Percentiles rank a stretch among this genome's conserved stretches.
Conservation (phyloP, 2,329 filamentous ascomycete species). For the Arthroderma sp. region DNA sequence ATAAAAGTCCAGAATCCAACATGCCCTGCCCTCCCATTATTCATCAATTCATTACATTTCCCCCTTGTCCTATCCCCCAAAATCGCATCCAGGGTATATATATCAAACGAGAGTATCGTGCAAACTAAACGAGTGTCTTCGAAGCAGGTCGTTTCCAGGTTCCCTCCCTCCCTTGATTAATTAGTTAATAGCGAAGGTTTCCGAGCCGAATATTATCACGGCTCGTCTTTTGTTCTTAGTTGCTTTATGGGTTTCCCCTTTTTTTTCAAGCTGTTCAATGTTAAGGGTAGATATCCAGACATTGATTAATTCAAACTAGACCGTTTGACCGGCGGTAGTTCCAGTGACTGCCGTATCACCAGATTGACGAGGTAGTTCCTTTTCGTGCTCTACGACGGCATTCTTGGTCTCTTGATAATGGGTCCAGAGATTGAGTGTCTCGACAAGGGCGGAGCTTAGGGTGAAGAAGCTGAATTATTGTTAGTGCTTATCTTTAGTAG, state of each 20-base stretch:
- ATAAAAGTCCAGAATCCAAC: too few relatives aligned
- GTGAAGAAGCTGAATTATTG: slow-evolving; percentile 26
- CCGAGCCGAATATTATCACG: too few relatives aligned
- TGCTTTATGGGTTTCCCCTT: too few relatives aligned
- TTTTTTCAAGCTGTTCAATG: too few relatives aligned
- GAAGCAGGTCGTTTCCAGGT: not conserved
- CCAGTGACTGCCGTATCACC: slow-evolving; percentile 7
- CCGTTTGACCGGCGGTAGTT: not conserved
- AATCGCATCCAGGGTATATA: too few relatives aligned
- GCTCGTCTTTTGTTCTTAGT: too few relatives aligned
- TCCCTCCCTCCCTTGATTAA: not conserved
- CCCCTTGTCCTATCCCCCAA: too few relatives aligned
- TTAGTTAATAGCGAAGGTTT: not conserved
- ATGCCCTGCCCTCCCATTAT: too few relatives aligned
- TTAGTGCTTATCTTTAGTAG: not conserved
- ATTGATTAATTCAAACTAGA: not conserved
- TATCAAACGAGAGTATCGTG: too few relatives aligned
- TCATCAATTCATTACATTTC: too few relatives aligned
- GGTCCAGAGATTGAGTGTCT: slow-evolving; percentile 24
- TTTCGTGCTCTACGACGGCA: not conserved
- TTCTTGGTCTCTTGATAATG: slow-evolving; percentile 14
- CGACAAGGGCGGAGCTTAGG: slow-evolving; percentile 25
- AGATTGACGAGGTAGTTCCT: slow-evolving; percentile 8
- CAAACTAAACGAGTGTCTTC: too few relatives aligned
- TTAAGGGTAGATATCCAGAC: too few relatives aligned